Evolutionary conservation across 352 stramenopile genomes (phyloP).

Genomic region (Phytopythium ostracodes): DNA sequence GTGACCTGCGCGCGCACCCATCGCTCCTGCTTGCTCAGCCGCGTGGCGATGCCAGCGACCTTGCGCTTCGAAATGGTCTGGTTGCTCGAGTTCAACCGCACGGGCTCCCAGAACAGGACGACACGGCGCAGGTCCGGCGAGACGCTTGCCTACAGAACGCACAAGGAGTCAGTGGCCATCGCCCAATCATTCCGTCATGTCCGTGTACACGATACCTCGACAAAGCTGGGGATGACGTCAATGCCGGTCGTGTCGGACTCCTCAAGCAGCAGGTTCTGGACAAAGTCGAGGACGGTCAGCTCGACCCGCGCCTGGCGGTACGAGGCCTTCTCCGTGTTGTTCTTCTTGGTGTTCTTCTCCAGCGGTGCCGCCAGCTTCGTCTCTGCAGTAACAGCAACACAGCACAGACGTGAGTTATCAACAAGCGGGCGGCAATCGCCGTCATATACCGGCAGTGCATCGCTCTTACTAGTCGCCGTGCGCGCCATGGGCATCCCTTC

Average conservation of each 20-base stretch:
- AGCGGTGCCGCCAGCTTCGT: slow-evolving; percentile 63
- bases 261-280: slow-evolving; percentile 66
- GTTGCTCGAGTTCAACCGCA: slow-evolving; percentile 63
- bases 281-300: slow-evolving; percentile 55
- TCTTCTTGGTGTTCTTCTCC: slow-evolving; percentile 67
- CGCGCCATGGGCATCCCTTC: slow-evolving; percentile 46
- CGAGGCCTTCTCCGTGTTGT: slow-evolving; percentile 56
- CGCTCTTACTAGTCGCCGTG: slow-evolving; percentile 32
- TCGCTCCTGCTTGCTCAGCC: slow-evolving; percentile 54
- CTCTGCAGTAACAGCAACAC: slow-evolving; percentile 25
- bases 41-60: slow-evolving; percentile 52
- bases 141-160: slow-evolving; percentile 42
- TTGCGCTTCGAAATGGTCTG: slow-evolving; percentile 77
- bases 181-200: not conserved
- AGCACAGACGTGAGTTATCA: too few species aligned
- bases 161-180: not conserved
- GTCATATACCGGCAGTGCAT: not conserved
- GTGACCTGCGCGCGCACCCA: slow-evolving; percentile 71
- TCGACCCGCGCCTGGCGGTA: slow-evolving; percentile 74
- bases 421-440: too few species aligned
- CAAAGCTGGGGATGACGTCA: slow-evolving; percentile 62
- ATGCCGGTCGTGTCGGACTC: slow-evolving; percentile 52
- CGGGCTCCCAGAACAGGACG: slow-evolving; percentile 71
- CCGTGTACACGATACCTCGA: slow-evolving; percentile 37
- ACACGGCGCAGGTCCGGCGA: slow-evolving; percentile 60